Evolutionary conservation across 2,329 filamentous ascomycete genomes (phyloP).

Genomic region (Colletotrichum abscissum): DNA sequence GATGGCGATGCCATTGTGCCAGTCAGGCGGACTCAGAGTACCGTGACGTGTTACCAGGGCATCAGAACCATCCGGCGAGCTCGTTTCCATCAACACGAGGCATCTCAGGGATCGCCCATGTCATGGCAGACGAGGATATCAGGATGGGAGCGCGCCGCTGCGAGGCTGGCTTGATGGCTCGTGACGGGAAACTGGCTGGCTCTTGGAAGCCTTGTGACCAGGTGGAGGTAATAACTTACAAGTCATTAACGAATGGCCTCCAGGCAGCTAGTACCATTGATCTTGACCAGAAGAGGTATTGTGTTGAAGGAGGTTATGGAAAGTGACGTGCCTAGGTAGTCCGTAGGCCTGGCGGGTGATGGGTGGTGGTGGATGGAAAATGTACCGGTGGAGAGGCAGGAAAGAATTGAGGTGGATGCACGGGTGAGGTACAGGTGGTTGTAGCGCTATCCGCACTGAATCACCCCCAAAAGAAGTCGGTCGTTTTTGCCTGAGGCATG

Average conservation of each 20-base stretch:
- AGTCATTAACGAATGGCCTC: conserved; percentile 59
- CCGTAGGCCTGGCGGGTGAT: conserved; percentile 32
- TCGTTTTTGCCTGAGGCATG: conserved; percentile 27
- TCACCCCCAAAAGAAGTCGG: conserved; percentile 27
- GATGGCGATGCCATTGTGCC: conserved; percentile 58
- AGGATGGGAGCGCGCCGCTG: conserved; percentile 46
- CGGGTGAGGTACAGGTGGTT: conserved; percentile 36
- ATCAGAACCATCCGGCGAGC: conserved; percentile 47
- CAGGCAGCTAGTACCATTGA: conserved; percentile 46
- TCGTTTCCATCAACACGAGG: conserved; percentile 49
- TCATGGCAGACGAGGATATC: conserved; percentile 45
- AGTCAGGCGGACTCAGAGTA: conserved; percentile 38
- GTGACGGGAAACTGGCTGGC: conserved; percentile 48
- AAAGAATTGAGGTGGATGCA: conserved; percentile 51
- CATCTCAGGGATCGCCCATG: conserved; percentile 39
- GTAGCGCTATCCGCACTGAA: conserved; percentile 36
- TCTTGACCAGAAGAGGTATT: conserved; percentile 21
- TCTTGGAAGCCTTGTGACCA: conserved; percentile 43
- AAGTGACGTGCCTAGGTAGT: conserved; percentile 34
- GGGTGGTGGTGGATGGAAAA: conserved; percentile 39
- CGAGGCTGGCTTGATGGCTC: conserved; percentile 50
- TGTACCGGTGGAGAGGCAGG: conserved; percentile 47
- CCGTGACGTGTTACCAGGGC: conserved; percentile 39
- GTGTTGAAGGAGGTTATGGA: conserved; percentile 20
- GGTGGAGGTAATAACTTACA: conserved; percentile 55